Base-by-base conservation (phyloP, 768 basidiomycete genomes). In the Neoboletus brunneissimus region DNA sequence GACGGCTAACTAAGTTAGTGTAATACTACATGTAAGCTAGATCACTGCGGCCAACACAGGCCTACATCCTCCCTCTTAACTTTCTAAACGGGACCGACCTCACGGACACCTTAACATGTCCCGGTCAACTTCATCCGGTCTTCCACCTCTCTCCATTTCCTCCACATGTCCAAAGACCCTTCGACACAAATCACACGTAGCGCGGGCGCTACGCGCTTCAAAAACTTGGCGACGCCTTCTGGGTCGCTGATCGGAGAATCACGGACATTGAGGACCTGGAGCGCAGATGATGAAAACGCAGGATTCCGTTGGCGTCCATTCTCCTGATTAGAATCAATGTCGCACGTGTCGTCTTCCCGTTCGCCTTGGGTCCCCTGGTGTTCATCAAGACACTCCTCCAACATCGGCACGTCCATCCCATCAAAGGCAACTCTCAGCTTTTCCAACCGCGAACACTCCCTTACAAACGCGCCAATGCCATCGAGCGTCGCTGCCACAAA, bases 81-180 rank as follows among this genome's bases (percentile, higher is more conserved):
- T 4, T 12, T 4, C 23, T 12, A n/a, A 12, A 25, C 25, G 25
- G 25, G 16, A 16, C 15, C 15, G 11, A 25, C 22, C 25, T 9
- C 32, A 35, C 5, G 23, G 8, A 11, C 3, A 20, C 22, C 40
- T 53, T 34, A 55, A 38, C 42, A 56, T 11, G 51, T 32, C 27
- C 44, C 57, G 1, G 29, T 25, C 51, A 63, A 48, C 37, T 55
- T 60, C 58, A 67, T 67, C 37, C 56, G 54, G 23, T 66, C 55
- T 35, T 68, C 66, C 27, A 68, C 66, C 9, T 68, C 67, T 40
- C 62, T 58, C 68, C 68, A 69, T 22, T 56, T 72, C n/a, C 46
- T 60, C 68, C 65, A 70, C 50, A 67, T 60, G 16, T 69, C 70
- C 57, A 67, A 42, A 23, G 61, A 58, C 2, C 65, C 68, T 23